phyloP scores from a whole-genome alignment of 1,139 yeast genomes.

The Yamadazyma pseudoaaseri region DNA sequence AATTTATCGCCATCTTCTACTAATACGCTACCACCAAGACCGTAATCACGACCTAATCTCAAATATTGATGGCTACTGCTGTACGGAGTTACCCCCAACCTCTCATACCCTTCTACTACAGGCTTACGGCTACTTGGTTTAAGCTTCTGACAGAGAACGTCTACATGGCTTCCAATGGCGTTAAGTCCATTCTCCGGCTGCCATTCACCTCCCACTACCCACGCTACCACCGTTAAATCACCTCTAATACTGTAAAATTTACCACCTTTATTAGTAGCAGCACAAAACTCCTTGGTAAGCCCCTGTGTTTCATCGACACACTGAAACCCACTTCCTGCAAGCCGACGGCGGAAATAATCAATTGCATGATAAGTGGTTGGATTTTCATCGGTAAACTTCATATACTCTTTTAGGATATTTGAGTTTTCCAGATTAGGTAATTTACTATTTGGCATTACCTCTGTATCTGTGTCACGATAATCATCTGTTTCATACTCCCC shows the following conservation, averaged over 20 bases:
- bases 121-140: conserved; percentile 54
- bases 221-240: conserved; percentile 57
- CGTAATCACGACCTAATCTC: conserved; percentile 71
- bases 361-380: conserved; percentile 68
- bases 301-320: conserved; percentile 51
- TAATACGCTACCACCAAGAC: conserved; percentile 61
- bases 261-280: conserved; percentile 19
- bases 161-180: conserved; percentile 59
- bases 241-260: conserved; percentile 54
- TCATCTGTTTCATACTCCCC: no score
- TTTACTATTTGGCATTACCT: no score
- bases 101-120: conserved; percentile 56
- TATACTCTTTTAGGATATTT: no score
- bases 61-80: conserved; percentile 54
- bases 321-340: conserved; percentile 51
- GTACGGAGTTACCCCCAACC: conserved; percentile 67
- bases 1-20: conserved; percentile 36
- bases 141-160: conserved; percentile 54
- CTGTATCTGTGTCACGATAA: no score
- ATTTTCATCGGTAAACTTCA: conserved; percentile 55
- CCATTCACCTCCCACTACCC: conserved; percentile 59
- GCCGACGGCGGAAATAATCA: conserved; percentile 36
- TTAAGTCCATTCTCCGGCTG: conserved; percentile 55
- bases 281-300: conserved; percentile 35
- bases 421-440: no score